phyloP scores from a whole-genome alignment of 179 eudicot genomes.

The Beta corolliflora region DNA sequence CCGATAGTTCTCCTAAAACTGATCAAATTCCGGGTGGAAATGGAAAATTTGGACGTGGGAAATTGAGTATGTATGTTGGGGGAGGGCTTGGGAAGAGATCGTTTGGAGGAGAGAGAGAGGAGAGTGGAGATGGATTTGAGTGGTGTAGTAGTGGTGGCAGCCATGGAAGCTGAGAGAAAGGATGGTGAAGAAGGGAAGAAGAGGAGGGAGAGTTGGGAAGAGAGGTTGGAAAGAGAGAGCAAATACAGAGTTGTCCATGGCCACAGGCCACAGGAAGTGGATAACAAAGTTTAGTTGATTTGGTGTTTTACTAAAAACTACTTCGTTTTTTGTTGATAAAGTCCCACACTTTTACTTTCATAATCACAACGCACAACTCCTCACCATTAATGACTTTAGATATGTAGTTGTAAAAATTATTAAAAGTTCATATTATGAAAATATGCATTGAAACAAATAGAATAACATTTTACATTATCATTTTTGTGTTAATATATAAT shows the following conservation, averaged over 20 bases:
- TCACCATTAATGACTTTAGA: too few species aligned
- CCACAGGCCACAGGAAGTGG: constrained; percentile 28
- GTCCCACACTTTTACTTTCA: too few species aligned
- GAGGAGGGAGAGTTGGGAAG: neutral
- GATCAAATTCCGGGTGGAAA: neutral
- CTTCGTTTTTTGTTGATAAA: neutral
- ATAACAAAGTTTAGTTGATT: neutral
- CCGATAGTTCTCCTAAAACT: neutral
- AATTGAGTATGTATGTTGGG: neutral
- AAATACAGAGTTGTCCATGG: neutral
- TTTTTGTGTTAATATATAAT: too few species aligned
- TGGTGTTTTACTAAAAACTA: constrained; percentile 17
- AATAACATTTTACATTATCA: too few species aligned
- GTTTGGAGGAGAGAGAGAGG: constrained; percentile 23
- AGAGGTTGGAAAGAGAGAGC: neutral
- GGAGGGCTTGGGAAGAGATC: constrained; percentile 1
- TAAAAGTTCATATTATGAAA: too few species aligned
- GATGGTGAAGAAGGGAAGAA: neutral
- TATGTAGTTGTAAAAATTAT: too few species aligned
- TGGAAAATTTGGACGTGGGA: neutral
- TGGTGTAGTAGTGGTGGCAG: constrained; percentile 23
- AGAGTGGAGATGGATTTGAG: constrained; percentile 27
- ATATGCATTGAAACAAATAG: too few species aligned
- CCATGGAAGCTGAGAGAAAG: constrained; percentile 14
- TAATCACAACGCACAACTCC: too few species aligned